Conservation (phyloP, 495 filamentous ascomycete genomes). For the Penicillium paradoxum region DNA sequence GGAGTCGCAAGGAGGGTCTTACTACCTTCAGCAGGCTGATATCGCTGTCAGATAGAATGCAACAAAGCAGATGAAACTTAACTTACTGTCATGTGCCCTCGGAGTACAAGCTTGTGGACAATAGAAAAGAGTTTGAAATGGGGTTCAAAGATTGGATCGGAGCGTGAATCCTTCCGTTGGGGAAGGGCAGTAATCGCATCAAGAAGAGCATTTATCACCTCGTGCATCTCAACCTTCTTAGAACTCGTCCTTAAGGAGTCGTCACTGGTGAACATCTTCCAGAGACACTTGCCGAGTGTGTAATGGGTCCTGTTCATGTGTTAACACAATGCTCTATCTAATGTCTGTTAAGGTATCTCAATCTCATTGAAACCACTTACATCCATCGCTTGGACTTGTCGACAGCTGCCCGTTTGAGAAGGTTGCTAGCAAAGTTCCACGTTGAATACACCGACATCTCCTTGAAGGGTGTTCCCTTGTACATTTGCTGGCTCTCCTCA, state of each 20-base stretch:
- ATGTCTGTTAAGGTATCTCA: background rate
- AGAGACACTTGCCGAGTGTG: constrained; percentile 89
- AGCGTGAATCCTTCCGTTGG: constrained; percentile 67
- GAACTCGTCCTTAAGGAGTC: constrained; percentile 44
- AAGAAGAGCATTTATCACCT: constrained; percentile 64
- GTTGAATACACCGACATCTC: constrained; percentile 70
- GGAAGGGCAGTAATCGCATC: constrained; percentile 75
- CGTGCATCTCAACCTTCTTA: constrained; percentile 47
- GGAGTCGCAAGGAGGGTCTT: constrained; percentile 51
- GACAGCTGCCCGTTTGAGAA: constrained; percentile 71
- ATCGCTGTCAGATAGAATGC: constrained; percentile 9
- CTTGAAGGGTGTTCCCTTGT: constrained; percentile 64
- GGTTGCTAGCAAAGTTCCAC: constrained; percentile 76
- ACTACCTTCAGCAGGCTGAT: constrained; percentile 45
- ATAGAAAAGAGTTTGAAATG: constrained; percentile 93
- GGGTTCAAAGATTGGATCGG: constrained; percentile 86
- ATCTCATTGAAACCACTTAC: constrained; percentile 42
- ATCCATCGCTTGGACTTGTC: constrained; percentile 81
- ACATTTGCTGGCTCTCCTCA: constrained; percentile 61
- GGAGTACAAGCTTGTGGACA: constrained; percentile 71
- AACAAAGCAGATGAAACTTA: background rate
- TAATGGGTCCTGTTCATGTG: constrained; percentile 60
- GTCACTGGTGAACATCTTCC: constrained; percentile 79
- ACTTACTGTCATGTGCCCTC: constrained; percentile 30
- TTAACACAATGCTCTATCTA: constrained; percentile 5